These are phyloP conservation scores for Hypoxylon sp. DNA, from an alignment of 2,329 filamentous ascomycete species.

Conservation along the genomic window DNA sequence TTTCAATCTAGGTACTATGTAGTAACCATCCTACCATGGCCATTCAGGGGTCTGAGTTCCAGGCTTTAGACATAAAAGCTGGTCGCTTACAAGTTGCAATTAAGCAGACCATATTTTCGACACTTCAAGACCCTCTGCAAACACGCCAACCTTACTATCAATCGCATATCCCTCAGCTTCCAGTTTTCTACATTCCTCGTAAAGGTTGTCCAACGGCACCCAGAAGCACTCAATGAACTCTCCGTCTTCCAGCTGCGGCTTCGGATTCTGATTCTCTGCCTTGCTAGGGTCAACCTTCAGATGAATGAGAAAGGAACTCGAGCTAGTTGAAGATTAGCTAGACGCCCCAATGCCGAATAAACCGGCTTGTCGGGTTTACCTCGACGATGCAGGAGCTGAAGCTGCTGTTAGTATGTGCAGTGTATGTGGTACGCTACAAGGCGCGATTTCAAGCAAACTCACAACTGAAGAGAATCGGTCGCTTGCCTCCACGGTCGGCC, in stretches of 20 bases:
- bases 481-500: conserved; percentile 36
- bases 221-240: conserved; percentile 66
- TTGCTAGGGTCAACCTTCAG: conserved; percentile 59
- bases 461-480: conserved; percentile 48
- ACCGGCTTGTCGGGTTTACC: conserved; percentile 28
- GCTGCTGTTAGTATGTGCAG: conserved; percentile 4
- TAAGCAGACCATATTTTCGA: conserved; percentile 41
- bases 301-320: conserved; percentile 53
- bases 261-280: conserved; percentile 59
- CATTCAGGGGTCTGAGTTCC: no score
- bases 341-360: background rate
- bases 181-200: conserved; percentile 57
- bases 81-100: background rate
- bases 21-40: no score
- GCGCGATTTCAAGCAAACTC: conserved; percentile 26
- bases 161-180: conserved; percentile 52
- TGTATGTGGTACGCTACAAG: background rate
- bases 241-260: conserved; percentile 61
- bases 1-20: no score
- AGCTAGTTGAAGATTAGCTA: conserved; percentile 36
- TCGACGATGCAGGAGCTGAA: conserved; percentile 48
- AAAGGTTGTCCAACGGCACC: conserved; percentile 59
- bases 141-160: conserved; percentile 50
- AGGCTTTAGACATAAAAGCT: no score
- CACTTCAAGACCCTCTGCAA: conserved; percentile 49